Evolutionary conservation across 192 early-diverging fungal genomes (phyloP).

Genomic region (Coemansia sp.): DNA sequence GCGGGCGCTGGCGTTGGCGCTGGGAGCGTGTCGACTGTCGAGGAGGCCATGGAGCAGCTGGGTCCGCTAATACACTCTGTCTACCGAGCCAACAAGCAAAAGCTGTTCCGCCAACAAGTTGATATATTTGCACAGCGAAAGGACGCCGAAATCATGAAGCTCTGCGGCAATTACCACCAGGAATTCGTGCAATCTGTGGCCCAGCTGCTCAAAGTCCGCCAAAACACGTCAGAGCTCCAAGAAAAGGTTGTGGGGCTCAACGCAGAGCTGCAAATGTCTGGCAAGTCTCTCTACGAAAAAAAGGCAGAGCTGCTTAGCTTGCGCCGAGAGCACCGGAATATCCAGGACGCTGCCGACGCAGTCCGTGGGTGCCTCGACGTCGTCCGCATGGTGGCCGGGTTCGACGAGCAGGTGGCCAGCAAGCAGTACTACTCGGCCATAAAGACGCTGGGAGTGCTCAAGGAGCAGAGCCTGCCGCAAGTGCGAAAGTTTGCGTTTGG

Average conservation of each 20-base stretch:
- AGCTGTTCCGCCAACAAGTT: conserved; percentile 84
- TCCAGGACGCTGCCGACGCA: conserved; percentile 78
- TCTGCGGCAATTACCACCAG: conserved; percentile 96
- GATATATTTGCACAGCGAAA: conserved; percentile 78
- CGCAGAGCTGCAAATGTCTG: conserved; percentile 75
- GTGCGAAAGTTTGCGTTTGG: conserved; percentile 82
- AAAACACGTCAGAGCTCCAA: conserved; percentile 80
- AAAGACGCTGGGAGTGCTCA: conserved; percentile 83
- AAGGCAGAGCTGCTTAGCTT: conserved; percentile 68
- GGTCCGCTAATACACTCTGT: conserved; percentile 88
- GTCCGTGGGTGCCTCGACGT: conserved; percentile 81
- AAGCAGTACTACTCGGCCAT: conserved; percentile 91
- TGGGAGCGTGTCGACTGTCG: conserved; percentile 45
- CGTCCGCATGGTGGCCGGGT: conserved; percentile 81
- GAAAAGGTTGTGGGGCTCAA: conserved; percentile 85
- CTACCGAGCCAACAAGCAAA: conserved; percentile 79
- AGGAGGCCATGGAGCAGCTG: conserved; percentile 73
- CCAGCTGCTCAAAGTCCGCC: conserved; percentile 90
- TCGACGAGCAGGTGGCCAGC: conserved; percentile 72
- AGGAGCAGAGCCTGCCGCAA: conserved; percentile 68
- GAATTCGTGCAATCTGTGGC: conserved; percentile 81
- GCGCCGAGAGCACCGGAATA: conserved; percentile 78
- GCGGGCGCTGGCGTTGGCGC: conserved; percentile 19
- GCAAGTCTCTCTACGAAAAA: conserved; percentile 76
- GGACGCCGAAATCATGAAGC: conserved; percentile 94